Percentiles rank a stretch among this genome's conserved stretches.
Evolutionary conservation across 108 stramenopile genomes (phyloP).

Genomic region (Stephanodiscus triporus): DNA sequence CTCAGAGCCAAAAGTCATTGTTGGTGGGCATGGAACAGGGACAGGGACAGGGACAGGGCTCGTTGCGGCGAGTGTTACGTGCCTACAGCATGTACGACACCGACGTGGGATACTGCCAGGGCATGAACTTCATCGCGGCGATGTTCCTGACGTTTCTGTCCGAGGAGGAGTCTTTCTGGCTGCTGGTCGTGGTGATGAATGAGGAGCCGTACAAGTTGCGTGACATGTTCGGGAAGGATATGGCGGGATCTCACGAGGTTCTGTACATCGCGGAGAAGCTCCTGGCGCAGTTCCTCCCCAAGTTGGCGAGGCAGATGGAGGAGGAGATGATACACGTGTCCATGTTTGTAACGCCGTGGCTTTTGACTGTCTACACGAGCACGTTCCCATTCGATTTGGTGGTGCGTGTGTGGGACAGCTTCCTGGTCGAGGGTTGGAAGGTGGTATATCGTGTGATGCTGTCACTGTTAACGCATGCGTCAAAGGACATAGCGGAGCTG

Average conservation of each 20-base stretch:
- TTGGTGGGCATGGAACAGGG: neutral
- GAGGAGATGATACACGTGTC: constrained; percentile 85
- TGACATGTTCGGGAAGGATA: constrained; percentile 79
- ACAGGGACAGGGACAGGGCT: constrained; percentile 62
- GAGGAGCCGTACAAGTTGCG: constrained; percentile 75
- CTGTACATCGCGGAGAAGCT: constrained; percentile 90
- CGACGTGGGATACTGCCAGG: constrained; percentile 95
- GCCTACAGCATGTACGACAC: constrained; percentile 84
- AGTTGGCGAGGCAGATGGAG: constrained; percentile 79
- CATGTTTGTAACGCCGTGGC: constrained; percentile 99
- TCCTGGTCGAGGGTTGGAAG: constrained; percentile 93
- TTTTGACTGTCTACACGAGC: constrained; percentile 93
- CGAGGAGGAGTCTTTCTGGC: constrained; percentile 88
- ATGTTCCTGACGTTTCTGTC: constrained; percentile 84
- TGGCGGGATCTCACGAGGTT: constrained; percentile 80
- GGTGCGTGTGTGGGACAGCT: constrained; percentile 93
- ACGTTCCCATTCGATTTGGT: constrained; percentile 95
- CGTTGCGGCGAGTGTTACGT: constrained; percentile 75
- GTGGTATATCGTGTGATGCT: constrained; percentile 94
- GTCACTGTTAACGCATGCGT: constrained; percentile 76
- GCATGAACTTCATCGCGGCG: constrained; percentile 94
- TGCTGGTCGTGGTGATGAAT: constrained; percentile 85
- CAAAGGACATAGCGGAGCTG: constrained; percentile 58
- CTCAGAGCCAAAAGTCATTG: neutral
- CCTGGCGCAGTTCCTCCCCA: constrained; percentile 79